Evolutionary conservation across 441 rosid genomes (phyloP), one percentile per base, ranked within the genome.

Genomic region (Croton laevigatus): DNA sequence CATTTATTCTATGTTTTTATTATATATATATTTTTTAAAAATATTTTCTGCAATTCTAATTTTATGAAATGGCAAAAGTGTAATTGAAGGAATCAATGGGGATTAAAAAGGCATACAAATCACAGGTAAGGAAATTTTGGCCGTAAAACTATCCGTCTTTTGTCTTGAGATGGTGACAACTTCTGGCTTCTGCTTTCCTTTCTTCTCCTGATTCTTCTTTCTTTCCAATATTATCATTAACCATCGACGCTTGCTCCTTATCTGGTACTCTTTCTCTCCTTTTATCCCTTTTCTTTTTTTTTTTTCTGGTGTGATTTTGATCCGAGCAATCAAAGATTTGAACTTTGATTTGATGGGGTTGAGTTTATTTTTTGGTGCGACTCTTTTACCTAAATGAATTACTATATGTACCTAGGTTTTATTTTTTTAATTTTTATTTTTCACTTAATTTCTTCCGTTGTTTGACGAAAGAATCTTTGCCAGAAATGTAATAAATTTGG

Each of bases 321-420:
- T 68, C 62, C 40, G 62, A 7, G 62, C 38, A 40, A 68, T 42
- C 42, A 7, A 9, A 55, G 67, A 63, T 40, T 55, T 68, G n/a
- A 13, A 22, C 23, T 68, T 68, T 55, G 51, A 9, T 40, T 27
- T 37, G 8, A 4, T 40, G 48, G 46, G 17, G 45, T 19, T 19
- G 44, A 34, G 17, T 36, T 66, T 17, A 46, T 40, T 62, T 38
- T 61, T 6, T n/a, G 65, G 46, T 61, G 2, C 10, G 22, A 44
- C 10, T 63, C 4, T 2, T 27, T 66, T 66, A 23, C 42, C 59
- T 9, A n/a, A 52, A 51, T 36, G 46, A 46, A 19, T 66, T 51
- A 6, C 37, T 51, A 36, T 17, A 49, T 52, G 34, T 11, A 40
- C 8, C 38, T 3, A n/a, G n/a, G 36, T 37, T 6, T 64, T 3